These are phyloP conservation scores for Metarhizium anisopliae DNA, from an alignment of 2,329 filamentous ascomycete species.

Conservation along the genomic window DNA sequence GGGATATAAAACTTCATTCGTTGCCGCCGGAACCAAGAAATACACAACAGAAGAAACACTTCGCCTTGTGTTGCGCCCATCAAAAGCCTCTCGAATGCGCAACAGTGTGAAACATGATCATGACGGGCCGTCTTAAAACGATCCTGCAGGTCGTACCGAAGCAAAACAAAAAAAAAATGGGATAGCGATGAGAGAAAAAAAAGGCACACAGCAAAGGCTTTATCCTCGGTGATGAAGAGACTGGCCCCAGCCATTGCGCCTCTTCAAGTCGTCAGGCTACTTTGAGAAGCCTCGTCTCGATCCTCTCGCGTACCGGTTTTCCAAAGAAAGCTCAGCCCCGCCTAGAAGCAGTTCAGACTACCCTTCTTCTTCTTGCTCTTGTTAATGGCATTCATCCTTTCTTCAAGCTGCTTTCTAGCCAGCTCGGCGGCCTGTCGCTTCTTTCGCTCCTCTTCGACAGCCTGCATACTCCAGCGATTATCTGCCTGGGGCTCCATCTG, in stretches of 20 bases:
- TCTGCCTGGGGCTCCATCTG: constrained; percentile 40
- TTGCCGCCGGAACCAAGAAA: neutral
- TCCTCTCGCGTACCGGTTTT: constrained; percentile 3
- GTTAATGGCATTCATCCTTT: constrained; percentile 86
- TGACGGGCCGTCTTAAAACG: neutral
- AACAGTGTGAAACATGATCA: neutral
- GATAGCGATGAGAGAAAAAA: neutral
- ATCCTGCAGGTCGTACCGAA: neutral
- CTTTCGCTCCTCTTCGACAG: constrained; percentile 92
- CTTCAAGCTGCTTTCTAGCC: constrained; percentile 80
- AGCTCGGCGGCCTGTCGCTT: constrained; percentile 85
- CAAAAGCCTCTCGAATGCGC: neutral
- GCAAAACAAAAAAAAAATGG: neutral
- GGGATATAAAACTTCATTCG: neutral
- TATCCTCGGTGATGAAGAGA: neutral
- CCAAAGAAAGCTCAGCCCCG: constrained; percentile 12
- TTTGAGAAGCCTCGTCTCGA: neutral
- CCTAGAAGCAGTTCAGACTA: constrained; percentile 92
- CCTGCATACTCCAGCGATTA: constrained; percentile 65
- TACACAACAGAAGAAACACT: neutral
- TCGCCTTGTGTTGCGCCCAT: neutral
- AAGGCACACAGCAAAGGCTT: neutral
- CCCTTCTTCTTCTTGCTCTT: constrained; percentile 91
- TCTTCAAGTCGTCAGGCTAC: neutral
- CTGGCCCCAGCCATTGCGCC: neutral